Evolutionary conservation across 2,329 filamentous ascomycete genomes (phyloP).

Genomic region (Tolypocladium pustulatum): DNA sequence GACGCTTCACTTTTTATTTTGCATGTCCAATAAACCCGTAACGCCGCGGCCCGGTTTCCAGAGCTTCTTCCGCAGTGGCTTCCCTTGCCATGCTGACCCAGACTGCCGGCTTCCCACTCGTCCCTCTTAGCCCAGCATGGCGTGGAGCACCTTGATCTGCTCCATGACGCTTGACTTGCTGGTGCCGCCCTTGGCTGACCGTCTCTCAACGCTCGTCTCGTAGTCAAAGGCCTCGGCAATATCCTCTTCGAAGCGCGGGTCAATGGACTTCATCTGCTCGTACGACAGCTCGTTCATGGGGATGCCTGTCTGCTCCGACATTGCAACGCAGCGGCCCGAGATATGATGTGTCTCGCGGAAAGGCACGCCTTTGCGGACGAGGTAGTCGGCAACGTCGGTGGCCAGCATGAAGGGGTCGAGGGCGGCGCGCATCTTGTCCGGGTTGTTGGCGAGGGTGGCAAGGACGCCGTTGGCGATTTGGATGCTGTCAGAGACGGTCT

Average conservation of each 20-base stretch:
- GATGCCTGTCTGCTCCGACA: slow-evolving; percentile 30
- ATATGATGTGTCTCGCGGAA: slow-evolving; percentile 78
- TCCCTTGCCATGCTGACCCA: background rate
- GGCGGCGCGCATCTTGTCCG: slow-evolving; percentile 68
- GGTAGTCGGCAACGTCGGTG: slow-evolving; percentile 55
- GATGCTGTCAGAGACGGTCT: slow-evolving; percentile 71
- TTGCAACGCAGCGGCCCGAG: slow-evolving; percentile 49
- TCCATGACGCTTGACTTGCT: slow-evolving; percentile 57
- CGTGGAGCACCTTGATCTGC: slow-evolving; percentile 45
- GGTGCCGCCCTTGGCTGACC: slow-evolving; percentile 66
- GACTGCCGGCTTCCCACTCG: background rate
- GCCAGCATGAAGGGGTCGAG: slow-evolving; percentile 79
- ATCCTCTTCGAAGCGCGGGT: slow-evolving; percentile 60
- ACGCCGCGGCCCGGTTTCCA: background rate
- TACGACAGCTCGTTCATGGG: slow-evolving; percentile 61
- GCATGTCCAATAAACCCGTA: background rate
- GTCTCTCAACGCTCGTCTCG: slow-evolving; percentile 71
- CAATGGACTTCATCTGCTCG: slow-evolving; percentile 57
- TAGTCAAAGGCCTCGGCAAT: slow-evolving; percentile 67
- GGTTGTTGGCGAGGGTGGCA: slow-evolving; percentile 57
- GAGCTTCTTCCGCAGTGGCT: background rate
- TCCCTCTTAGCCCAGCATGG: slow-evolving; percentile 16
- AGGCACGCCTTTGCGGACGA: slow-evolving; percentile 60
- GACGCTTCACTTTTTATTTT: background rate
- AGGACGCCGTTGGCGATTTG: slow-evolving; percentile 76